phyloP scores from a whole-genome alignment of 345 rosid genomes.

The Bretschneidera sinensis region DNA sequence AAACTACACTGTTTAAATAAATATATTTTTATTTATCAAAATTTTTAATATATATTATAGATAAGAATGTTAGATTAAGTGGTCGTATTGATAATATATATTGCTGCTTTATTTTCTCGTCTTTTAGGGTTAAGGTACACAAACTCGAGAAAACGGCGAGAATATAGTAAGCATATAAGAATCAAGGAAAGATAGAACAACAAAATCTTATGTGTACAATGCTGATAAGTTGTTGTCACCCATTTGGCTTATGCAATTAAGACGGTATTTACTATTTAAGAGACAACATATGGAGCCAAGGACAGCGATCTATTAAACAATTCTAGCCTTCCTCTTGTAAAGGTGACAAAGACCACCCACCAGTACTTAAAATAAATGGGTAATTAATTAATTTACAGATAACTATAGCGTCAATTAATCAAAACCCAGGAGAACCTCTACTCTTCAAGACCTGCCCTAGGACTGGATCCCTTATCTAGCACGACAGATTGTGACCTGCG shows the following conservation, averaged over 20 bases:
- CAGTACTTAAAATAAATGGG: conserved; percentile 4
- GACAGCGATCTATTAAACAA: conserved; percentile 12
- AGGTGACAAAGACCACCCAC: conserved; percentile 22
- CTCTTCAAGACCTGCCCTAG: not conserved
- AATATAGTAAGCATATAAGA: not conserved
- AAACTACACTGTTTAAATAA: no score
- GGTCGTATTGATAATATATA: no score
- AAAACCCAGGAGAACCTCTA: no score
- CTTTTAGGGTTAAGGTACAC: not conserved
- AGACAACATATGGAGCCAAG: conserved; percentile 11
- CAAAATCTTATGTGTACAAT: conserved; percentile 1
- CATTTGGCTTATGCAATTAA: conserved; percentile 21
- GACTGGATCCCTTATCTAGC: no score
- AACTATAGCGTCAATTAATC: not conserved
- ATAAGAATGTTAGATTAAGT: no score
- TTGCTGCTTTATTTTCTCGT: no score
- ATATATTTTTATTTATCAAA: no score
- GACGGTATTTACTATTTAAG: conserved; percentile 9
- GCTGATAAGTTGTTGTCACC: conserved; percentile 16
- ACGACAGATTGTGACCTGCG: conserved; percentile 18
- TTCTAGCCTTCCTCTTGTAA: conserved; percentile 14
- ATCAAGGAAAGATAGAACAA: no score
- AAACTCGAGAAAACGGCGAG: conserved; percentile 1
- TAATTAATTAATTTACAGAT: no score
- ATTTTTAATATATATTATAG: no score